These are phyloP conservation scores for Angophora floribunda DNA, from an alignment of 345 rosid genomes.

Conservation along the genomic window DNA sequence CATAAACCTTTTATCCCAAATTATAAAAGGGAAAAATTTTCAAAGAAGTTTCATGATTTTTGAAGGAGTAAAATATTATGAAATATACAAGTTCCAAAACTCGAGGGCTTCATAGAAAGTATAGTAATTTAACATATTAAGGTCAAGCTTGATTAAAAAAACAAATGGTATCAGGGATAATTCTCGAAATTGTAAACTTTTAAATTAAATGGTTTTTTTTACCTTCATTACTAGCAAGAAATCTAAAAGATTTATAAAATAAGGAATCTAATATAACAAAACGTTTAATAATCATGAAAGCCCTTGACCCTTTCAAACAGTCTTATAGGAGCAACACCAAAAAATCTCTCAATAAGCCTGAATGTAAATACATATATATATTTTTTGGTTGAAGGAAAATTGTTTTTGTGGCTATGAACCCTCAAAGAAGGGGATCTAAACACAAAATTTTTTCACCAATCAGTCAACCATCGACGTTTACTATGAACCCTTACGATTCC, in stretches of 20 bases:
- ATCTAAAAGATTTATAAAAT: background rate
- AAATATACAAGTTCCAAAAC: background rate
- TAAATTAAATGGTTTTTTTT: background rate
- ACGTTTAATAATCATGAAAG: background rate
- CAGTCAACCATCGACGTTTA: no score
- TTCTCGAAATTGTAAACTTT: background rate
- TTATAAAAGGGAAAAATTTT: background rate
- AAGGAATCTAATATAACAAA: background rate
- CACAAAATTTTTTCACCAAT: no score
- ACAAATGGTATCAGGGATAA: background rate
- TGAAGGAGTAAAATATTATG: background rate
- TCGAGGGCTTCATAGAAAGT: background rate
- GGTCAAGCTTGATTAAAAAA: background rate
- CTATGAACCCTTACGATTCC: no score
- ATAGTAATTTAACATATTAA: background rate
- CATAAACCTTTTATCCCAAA: background rate
- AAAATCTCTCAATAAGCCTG: background rate
- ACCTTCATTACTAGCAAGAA: background rate
- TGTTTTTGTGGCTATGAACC: no score
- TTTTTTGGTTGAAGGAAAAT: background rate
- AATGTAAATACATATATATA: no score
- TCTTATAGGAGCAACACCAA: background rate
- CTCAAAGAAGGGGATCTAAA: no score
- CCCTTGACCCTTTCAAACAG: background rate
- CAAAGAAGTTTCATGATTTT: background rate